Base-by-base conservation (phyloP, 2,329 filamentous ascomycete genomes). In the Epichloe scottii region DNA sequence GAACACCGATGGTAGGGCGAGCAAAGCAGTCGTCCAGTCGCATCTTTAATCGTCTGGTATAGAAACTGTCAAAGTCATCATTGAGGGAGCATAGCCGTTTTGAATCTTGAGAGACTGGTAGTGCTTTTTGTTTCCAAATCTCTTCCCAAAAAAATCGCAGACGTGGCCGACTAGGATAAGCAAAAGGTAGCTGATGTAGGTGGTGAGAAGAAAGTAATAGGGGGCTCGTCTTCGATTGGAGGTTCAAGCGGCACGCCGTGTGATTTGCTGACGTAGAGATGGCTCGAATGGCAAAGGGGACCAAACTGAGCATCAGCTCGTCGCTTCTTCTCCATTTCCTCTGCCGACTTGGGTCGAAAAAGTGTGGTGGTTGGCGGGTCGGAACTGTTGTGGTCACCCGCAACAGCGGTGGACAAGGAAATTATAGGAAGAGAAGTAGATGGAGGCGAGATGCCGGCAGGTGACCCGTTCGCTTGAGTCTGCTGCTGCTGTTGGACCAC, bases 31-130 rank as follows among this genome's bases (percentile, higher is more conserved):
- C 93, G 60, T 97, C 94, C 64, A 98, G 89, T 56, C 93, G 83
- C 73, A 89, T 79, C 76, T 98, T 97, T 64, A 98, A 70, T 54
- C 93, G 79, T 52, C 93, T 82, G 52, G 91, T 88, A 70, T 98
- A 98, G 68, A 98, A 98, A 69, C 91, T 97, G 74, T 98, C 93
- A 64, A 98, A 98, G 68, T 98, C 93, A 62, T 89, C 94, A 69
- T 96, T 97, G 57, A 98, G 77, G 2, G 89, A 11, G 91, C 93
- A 64, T 95, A 97, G 55, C 93, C 93, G 65, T 95, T 88, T 57
- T 81, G 79, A 38, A 85, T 78, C 64, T 86, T 86, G 62, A 97
- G 74, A 60, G 93, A 85, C 63, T 81, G 83, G 69, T 97, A 97
- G 53, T 76, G 66, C 62, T 89, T 85, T 64, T 87, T 81, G 66